These are phyloP conservation scores for Ananas comosus DNA, from an alignment of 176 grass and related monocot genomes.

Conservation along the genomic window DNA sequence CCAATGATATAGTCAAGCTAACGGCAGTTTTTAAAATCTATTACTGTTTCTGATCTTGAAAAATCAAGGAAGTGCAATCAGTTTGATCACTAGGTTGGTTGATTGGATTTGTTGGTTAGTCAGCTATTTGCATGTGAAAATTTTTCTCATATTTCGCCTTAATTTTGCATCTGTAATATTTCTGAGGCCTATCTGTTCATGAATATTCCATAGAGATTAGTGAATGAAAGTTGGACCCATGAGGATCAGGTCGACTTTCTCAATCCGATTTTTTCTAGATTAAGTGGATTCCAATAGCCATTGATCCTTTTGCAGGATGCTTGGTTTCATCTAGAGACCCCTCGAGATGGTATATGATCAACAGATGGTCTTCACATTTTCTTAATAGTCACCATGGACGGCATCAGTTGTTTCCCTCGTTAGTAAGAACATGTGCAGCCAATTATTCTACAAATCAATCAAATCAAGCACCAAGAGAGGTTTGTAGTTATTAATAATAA, in stretches of 20 bases:
- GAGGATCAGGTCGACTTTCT: neutral
- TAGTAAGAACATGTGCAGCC: conserved; percentile 48
- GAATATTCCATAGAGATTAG: neutral
- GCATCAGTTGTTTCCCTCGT: conserved; percentile 24
- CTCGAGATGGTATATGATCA: conserved; percentile 39
- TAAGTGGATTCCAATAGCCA: conserved; percentile 1
- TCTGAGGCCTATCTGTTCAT: neutral
- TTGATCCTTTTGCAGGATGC: conserved; percentile 12
- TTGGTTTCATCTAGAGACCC: conserved; percentile 27
- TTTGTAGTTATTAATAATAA: conserved; percentile 18
- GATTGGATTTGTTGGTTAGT: neutral
- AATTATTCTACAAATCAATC: conserved; percentile 70
- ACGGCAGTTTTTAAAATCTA: neutral
- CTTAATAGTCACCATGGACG: conserved; percentile 18
- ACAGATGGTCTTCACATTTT: conserved; percentile 29
- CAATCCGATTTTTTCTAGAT: neutral
- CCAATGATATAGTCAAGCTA: too few species aligned
- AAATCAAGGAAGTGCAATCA: neutral
- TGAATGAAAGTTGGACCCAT: neutral
- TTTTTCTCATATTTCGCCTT: neutral
- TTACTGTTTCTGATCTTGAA: neutral
- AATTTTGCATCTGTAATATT: neutral
- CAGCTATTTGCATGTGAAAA: neutral
- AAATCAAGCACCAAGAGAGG: conserved; percentile 66
- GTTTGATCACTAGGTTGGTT: neutral